Conservation (phyloP, 352 stramenopile genomes). For the Phytophthora pluvialis region DNA sequence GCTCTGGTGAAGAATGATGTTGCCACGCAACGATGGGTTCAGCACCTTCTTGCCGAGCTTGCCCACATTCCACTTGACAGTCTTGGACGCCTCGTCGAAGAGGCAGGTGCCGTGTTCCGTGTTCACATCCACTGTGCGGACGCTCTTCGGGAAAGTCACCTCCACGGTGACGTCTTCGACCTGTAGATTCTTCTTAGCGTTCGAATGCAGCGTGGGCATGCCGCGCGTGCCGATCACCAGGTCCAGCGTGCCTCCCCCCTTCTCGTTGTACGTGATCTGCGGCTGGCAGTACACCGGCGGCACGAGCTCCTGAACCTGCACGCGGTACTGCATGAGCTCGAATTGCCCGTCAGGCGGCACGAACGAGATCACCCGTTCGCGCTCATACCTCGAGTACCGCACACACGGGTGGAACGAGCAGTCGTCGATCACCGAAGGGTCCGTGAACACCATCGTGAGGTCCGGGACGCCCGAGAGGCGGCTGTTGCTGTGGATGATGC, state of each 20-base stretch:
- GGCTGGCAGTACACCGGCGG: conserved; percentile 91
- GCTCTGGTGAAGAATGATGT: conserved; percentile 92
- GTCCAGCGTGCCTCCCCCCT: conserved; percentile 70
- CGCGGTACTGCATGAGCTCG: conserved; percentile 92
- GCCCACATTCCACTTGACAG: conserved; percentile 94
- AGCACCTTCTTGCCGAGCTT: conserved; percentile 93
- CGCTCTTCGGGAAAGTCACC: conserved; percentile 97
- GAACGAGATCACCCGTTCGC: conserved; percentile 96
- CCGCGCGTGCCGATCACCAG: conserved; percentile 75
- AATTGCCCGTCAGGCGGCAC: conserved; percentile 98
- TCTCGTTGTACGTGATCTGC: conserved; percentile 84
- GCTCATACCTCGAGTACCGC: conserved; percentile 95
- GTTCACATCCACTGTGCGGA: conserved; percentile 95
- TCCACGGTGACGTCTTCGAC: conserved; percentile 94
- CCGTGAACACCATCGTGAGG: conserved; percentile 96
- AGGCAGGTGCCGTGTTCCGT: conserved; percentile 93
- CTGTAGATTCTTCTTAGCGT: conserved; percentile 79
- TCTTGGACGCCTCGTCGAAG: conserved; percentile 96
- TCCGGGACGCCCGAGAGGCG: conserved; percentile 97
- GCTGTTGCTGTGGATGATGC: conserved; percentile 95
- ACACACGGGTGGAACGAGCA: conserved; percentile 99
- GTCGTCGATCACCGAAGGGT: conserved; percentile 97
- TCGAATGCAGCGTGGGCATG: conserved; percentile 80
- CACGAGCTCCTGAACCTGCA: conserved; percentile 82
- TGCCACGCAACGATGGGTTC: conserved; percentile 89